Evolutionary conservation across 2,329 filamentous ascomycete species (phyloP), one percentile per base, ranked within the genome.

Genomic region (Karstenula rhodostoma): DNA sequence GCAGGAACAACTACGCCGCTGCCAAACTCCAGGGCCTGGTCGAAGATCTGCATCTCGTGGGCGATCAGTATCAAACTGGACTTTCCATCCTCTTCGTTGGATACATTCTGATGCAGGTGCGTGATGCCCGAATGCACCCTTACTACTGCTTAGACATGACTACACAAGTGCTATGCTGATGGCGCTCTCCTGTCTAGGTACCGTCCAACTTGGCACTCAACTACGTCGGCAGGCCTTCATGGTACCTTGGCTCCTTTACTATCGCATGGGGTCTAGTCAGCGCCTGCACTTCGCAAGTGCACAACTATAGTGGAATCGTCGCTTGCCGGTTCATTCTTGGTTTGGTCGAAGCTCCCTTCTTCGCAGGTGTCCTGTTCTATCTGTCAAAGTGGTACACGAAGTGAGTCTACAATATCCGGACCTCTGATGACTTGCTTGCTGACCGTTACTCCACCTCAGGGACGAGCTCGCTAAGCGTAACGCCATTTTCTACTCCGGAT

Each of bases 181-280:
- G 8, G 4, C 8, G 2, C 29, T 32, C 8, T 2, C 29, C 2
- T 32, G 29, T 32, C 4, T 32, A 32, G 29, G 29, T 89, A 0
- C 86, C 86, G 0, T 87, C 85, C 0, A 89, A 88, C 60, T 75
- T 88, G 49, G 66, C 85, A 0, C 75, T 88, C 25, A 66, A 65
- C 10, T 87, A 85, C 0, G 77, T 82, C 1, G 73, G 86, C 17
- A 78, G 80, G 4, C 86, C 86, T 1, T 84, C 84, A 1, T 63
- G 84, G 6, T 87, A 86, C 62, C 79, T 88, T 1, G 79, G 83
- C 0, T 69, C 74, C 3, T 80, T 80, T 2, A 84, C 84, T 70
- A 75, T 78, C 5, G 56, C 74, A 2, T 81, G 78, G 78, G 77
- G 76, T n/a, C 59, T 70, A 0, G 73, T 80, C 17, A 77, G 73